A percentile compares a stretch with the other conserved stretches of the same genome.
Conservation (phyloP, 169 alveolate genomes). For the Sarcocystis neurona region DNA sequence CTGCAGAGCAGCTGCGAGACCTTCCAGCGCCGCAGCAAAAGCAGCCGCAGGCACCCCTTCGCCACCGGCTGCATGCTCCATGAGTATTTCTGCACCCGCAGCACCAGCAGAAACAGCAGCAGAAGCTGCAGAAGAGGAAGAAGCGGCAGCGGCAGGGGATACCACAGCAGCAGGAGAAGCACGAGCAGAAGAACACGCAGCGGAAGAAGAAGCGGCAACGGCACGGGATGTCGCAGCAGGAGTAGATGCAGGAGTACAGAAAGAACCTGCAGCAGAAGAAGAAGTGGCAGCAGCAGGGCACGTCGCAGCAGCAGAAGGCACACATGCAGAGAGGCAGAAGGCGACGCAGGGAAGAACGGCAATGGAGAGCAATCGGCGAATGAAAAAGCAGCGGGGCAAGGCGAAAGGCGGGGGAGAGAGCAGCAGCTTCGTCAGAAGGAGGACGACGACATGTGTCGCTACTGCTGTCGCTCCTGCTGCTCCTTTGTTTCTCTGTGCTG, state of each 20-base stretch:
- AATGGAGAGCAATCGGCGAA: not conserved
- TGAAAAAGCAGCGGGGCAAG: too few species aligned
- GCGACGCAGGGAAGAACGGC: not conserved
- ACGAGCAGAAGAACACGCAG: not conserved
- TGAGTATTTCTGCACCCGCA: too few species aligned
- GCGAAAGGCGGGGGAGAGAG: too few species aligned
- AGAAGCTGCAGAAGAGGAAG: too few species aligned
- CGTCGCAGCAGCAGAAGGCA: too few species aligned
- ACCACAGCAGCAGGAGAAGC: too few species aligned
- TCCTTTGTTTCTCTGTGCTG: too few species aligned
- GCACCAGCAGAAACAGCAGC: not conserved
- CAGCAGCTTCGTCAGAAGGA: too few species aligned
- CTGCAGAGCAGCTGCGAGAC: constrained; percentile 26
- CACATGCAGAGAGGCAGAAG: too few species aligned
- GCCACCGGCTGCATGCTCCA: not conserved
- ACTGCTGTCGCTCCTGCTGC: too few species aligned
- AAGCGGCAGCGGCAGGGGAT: not conserved
- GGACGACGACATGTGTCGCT: too few species aligned
- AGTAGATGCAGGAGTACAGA: not conserved
- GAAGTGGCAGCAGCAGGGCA: not conserved
- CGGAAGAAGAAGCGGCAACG: not conserved
- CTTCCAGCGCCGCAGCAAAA: not conserved
- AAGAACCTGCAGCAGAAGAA: not conserved
- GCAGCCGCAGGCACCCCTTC: constrained; percentile 1
- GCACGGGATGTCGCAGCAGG: not conserved